Base-by-base conservation (phyloP, 2,329 filamentous ascomycete genomes). In the Elsinoe batatas region DNA sequence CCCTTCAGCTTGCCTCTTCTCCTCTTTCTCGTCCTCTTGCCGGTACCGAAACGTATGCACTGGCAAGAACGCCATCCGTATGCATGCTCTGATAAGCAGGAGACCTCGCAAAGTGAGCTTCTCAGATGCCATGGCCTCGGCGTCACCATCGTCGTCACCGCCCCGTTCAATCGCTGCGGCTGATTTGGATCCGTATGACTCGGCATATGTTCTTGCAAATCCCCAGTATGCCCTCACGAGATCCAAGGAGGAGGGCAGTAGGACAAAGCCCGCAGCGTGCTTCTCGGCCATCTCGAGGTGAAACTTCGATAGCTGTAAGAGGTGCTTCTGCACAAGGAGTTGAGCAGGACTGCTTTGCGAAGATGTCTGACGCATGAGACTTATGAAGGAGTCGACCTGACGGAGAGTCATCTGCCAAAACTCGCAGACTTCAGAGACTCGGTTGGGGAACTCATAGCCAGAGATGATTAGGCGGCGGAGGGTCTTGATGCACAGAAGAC, bases 261-360 rank as follows among this genome's bases (percentile, higher is more conserved):
- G 76, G 0, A 85, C 83, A 69, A 96, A 97, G 55, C 89, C 87
- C 3, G 87, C 84, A 1, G 91, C 83, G 67, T 95, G 90, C 4
- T 77, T 73, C 50, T 82, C 81, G 1, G 88, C 83, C 84, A 97
- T 91, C 56, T 89, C 84, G 37, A 94, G 78, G 67, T 97, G 93
- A 2, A 98, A 75, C 70, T 97, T 98, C 3, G 91, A 84, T 50
- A 97, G 84, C 66, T 97, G 91, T 40, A 96, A 72, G 1, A 95
- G 75, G 66, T 96, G 91, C 66, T 90, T 94, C 61, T 87, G 87
- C n/a, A 95, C 74, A 20, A 85, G 66, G 5, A 43, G 15, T 2
- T 32, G 32, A 20, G 82, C 78, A 3, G 72, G 69, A 3, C 72
- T 67, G 1, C 75, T 68, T 1, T 84, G 71, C 2, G 80, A 68